Evolutionary conservation across 2,329 filamentous ascomycete genomes (phyloP).

Genomic region (Calycina herbarum): DNA sequence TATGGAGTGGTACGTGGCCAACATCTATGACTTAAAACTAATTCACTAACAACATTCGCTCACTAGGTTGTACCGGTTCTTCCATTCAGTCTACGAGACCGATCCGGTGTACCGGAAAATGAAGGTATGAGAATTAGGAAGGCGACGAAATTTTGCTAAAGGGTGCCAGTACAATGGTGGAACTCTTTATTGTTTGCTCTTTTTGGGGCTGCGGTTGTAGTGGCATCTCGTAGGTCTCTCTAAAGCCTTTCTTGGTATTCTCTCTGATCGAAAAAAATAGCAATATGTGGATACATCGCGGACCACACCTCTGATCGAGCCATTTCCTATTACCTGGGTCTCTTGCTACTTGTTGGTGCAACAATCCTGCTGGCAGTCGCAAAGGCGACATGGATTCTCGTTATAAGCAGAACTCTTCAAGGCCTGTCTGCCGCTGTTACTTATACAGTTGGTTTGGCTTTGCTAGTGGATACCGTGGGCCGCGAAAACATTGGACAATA

Average conservation of each 20-base stretch:
- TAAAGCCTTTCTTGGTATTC: not conserved
- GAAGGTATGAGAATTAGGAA: not conserved
- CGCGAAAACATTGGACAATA: slow-evolving; percentile 58
- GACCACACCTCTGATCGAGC: not conserved
- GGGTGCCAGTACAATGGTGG: slow-evolving; percentile 17
- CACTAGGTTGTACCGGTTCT: slow-evolving; percentile 4
- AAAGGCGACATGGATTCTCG: slow-evolving; percentile 57
- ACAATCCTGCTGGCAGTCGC: slow-evolving; percentile 68
- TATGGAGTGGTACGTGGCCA: slow-evolving; percentile 5
- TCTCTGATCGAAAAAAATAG: not conserved
- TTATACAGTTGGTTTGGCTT: slow-evolving; percentile 69
- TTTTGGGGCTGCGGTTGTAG: slow-evolving; percentile 18
- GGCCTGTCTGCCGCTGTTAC: slow-evolving; percentile 68
- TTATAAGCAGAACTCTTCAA: slow-evolving; percentile 64
- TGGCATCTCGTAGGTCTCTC: slow-evolving; percentile 3
- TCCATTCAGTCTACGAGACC: slow-evolving; percentile 7
- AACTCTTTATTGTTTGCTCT: slow-evolving; percentile 16
- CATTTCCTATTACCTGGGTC: slow-evolving; percentile 58
- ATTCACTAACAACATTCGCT: not conserved
- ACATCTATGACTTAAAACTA: not conserved
- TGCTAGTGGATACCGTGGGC: slow-evolving; percentile 68
- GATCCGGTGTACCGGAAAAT: slow-evolving; percentile 1
- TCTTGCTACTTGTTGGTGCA: slow-evolving; percentile 46
- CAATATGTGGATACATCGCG: slow-evolving; percentile 6
- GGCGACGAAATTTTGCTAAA: not conserved